Evolutionary conservation across 2,329 filamentous ascomycete species (phyloP).

Genomic region (Aspergillus neoniger): DNA sequence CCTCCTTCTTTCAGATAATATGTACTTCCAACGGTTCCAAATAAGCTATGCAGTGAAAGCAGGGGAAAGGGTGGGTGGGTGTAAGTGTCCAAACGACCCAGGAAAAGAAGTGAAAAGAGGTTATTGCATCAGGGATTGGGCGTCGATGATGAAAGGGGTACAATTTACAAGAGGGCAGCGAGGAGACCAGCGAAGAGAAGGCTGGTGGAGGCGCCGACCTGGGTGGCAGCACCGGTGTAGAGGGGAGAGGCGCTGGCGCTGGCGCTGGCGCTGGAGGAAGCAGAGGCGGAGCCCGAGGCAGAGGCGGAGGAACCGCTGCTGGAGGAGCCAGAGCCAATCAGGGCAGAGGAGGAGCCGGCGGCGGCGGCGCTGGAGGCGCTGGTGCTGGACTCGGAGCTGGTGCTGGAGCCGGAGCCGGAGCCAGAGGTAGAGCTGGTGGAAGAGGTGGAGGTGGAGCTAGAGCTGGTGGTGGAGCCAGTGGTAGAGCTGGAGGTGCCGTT

Average conservation of each 20-base stretch:
- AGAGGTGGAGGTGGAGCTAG: constrained; percentile 14
- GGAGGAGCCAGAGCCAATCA: background rate
- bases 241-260: constrained; percentile 25
- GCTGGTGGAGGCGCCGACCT: constrained; percentile 26
- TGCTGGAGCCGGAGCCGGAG: constrained; percentile 11
- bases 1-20: background rate
- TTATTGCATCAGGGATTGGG: background rate
- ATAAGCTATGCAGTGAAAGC: constrained; percentile 4
- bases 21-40: constrained; percentile 2
- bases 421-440: constrained; percentile 13
- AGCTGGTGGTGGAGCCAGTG: constrained; percentile 7
- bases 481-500: constrained; percentile 18
- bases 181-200: constrained; percentile 24
- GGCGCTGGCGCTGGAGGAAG: constrained; percentile 17
- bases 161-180: constrained; percentile 32
- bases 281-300: constrained; percentile 11
- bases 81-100: background rate
- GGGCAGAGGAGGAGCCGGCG: background rate
- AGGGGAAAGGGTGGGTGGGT: background rate
- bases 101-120: background rate
- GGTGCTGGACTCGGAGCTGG: constrained; percentile 14
- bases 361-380: constrained; percentile 17
- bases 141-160: background rate
- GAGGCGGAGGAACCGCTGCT: constrained; percentile 9
- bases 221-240: constrained; percentile 24